These are phyloP conservation scores for Sodiomyces alkalinus DNA, from an alignment of 2,329 filamentous ascomycete species.

Conservation along the genomic window DNA sequence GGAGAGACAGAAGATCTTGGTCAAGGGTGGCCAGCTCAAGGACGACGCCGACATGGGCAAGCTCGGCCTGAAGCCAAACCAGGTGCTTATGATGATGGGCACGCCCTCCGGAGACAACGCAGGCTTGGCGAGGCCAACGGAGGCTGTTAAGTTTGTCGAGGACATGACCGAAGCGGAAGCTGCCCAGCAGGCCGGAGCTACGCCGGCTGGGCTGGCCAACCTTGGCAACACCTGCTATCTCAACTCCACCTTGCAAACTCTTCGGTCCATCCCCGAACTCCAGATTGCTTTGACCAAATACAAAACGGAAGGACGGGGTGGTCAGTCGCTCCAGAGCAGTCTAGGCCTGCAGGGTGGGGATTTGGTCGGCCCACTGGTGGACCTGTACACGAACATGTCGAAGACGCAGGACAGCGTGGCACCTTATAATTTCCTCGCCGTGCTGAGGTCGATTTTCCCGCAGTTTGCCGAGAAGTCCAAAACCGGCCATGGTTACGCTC, in stretches of 20 bases:
- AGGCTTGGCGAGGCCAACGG: slow-evolving; percentile 56
- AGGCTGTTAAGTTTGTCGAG: slow-evolving; percentile 77
- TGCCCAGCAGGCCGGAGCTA: slow-evolving; percentile 69
- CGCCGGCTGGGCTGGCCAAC: slow-evolving; percentile 77
- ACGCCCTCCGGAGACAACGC: slow-evolving; percentile 55
- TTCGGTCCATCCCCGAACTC: slow-evolving; percentile 80
- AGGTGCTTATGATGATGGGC: slow-evolving; percentile 93
- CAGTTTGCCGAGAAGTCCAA: slow-evolving; percentile 87
- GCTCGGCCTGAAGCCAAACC: slow-evolving; percentile 71
- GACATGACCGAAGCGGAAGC: slow-evolving; percentile 95
- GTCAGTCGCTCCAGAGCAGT: slow-evolving; percentile 43
- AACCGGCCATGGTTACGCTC: slow-evolving; percentile 73
- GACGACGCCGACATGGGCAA: slow-evolving; percentile 80
- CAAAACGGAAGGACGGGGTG: slow-evolving; percentile 31
- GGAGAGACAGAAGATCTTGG: slow-evolving; percentile 86
- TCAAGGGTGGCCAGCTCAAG: slow-evolving; percentile 90
- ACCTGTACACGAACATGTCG: slow-evolving; percentile 79
- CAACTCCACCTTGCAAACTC: slow-evolving; percentile 89
- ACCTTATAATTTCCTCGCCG: slow-evolving; percentile 67
- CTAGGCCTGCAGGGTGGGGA: slow-evolving; percentile 5
- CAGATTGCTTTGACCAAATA: slow-evolving; percentile 61
- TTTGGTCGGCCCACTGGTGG: slow-evolving; percentile 45
- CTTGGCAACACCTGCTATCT: slow-evolving; percentile 97
- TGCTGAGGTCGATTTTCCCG: slow-evolving; percentile 66
- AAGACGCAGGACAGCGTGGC: slow-evolving; percentile 78